Base-by-base conservation (phyloP, 2,329 filamentous ascomycete genomes). In the Pseudogymnoascus sp. region DNA sequence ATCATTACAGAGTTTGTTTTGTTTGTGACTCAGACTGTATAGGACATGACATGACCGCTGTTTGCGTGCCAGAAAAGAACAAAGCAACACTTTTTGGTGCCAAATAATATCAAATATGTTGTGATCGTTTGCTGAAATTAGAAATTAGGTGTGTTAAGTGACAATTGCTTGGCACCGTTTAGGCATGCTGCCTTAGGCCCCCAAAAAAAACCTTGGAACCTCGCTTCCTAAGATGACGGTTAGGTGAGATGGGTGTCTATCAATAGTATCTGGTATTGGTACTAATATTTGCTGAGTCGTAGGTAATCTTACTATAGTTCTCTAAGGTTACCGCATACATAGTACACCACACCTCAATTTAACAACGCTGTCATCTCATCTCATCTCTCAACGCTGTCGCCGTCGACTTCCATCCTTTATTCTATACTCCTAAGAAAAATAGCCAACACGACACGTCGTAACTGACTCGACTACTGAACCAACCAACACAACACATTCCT, bases 111-210 rank as follows among this genome's bases (percentile, higher is more conserved):
- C 26, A 50, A 28, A 50, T 53, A 56, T 56, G 50, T 22, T 56
- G 50, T 56, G 50, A 56, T 56, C 4, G 26, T 26, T 33, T 19
- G 26, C 1, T 33, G n/a, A n/a, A n/a, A n/a, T n/a, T n/a, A n/a
- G 50, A 56, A 56, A 56, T 56, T 33, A 56, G 46, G 26, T 56
- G 46, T 56, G 43, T 56, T 33, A 12, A 33, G 50, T 56, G 50
- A 33, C 50, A 56, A 56, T 33, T 19, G 10, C 50, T 31, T 56
- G 50, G 50, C 50, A 33, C n/a, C 28, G 11, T 4, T 33, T 33
- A 31, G n/a, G 28, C 3, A 8, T 56, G 16, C 7, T 6, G 50
- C 28, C 50, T 56, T 33, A 19, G 50, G 26, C n/a, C n/a, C 50
- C 19, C 19, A 33, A 56, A 19, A 40, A 40, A 40, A 19, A 16